phyloP scores from a whole-genome alignment of 2,329 filamentous ascomycete genomes.

The Clarireedia sp. region DNA sequence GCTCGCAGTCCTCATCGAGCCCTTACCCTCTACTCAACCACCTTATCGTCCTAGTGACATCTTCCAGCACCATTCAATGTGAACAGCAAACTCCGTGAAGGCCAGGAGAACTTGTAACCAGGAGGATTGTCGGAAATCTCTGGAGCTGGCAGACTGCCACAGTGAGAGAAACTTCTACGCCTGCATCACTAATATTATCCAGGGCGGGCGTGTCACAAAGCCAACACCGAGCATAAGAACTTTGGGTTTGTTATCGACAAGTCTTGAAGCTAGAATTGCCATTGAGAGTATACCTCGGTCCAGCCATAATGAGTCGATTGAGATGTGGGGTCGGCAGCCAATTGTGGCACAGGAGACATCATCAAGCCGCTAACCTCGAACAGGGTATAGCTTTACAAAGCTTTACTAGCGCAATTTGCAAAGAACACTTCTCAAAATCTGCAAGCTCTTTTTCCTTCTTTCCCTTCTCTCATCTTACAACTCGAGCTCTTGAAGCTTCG shows the following conservation, averaged over 20 bases:
- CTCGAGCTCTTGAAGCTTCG: neutral
- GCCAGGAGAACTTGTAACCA: constrained; percentile 79
- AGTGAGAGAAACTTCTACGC: constrained; percentile 57
- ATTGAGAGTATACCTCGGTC: neutral
- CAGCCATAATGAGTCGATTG: neutral
- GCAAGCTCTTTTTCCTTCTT: neutral
- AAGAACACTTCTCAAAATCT: constrained; percentile 8
- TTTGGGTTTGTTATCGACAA: neutral
- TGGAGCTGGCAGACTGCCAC: constrained; percentile 65
- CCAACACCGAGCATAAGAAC: constrained; percentile 45
- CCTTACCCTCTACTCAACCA: constrained; percentile 55
- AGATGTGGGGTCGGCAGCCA: no score
- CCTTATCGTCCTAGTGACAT: constrained; percentile 72
- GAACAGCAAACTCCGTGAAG: constrained; percentile 68
- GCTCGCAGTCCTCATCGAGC: constrained; percentile 81
- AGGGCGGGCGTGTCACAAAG: constrained; percentile 49
- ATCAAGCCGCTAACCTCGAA: constrained; percentile 4
- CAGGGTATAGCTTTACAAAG: neutral
- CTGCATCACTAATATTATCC: constrained; percentile 48
- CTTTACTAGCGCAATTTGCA: constrained; percentile 2
- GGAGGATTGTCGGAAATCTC: constrained; percentile 81
- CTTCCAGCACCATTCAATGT: constrained; percentile 80
- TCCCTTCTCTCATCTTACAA: constrained; percentile 13
- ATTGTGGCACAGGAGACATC: neutral
- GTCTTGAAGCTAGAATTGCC: neutral